These are phyloP conservation scores for Fusarium fracticaudum DNA, from an alignment of 2,329 filamentous ascomycete species.

Conservation along the genomic window DNA sequence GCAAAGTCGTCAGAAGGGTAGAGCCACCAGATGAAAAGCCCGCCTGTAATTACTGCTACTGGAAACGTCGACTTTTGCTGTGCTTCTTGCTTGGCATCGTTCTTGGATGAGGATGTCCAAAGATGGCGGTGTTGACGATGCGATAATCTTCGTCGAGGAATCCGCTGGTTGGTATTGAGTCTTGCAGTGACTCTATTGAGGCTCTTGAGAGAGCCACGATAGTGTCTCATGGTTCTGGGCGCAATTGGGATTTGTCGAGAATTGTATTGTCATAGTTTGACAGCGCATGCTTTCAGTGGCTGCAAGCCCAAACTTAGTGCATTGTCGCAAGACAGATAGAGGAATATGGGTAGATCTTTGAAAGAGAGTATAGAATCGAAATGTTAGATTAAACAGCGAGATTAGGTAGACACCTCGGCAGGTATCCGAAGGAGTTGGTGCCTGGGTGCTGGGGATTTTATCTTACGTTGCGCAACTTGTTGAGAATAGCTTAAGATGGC, in stretches of 20 bases:
- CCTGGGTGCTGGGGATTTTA: conserved; percentile 3
- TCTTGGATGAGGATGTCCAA: conserved; percentile 28
- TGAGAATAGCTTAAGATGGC: conserved; percentile 34
- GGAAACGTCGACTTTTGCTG: conserved; percentile 43
- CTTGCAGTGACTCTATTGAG: conserved; percentile 31
- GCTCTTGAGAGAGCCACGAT: conserved; percentile 36
- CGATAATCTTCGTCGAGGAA: conserved; percentile 27
- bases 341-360: background rate
- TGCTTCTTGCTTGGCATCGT: conserved; percentile 33
- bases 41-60: conserved; percentile 47
- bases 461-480: conserved; percentile 29
- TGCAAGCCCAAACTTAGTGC: conserved; percentile 12
- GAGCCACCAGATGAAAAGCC: conserved; percentile 55
- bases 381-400: background rate
- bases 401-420: background rate
- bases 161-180: conserved; percentile 21
- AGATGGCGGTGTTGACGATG: conserved; percentile 29
- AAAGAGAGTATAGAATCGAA: conserved; percentile 11
- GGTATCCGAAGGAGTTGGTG: background rate
- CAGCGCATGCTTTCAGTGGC: conserved; percentile 29
- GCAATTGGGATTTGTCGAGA: conserved; percentile 15
- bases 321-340: conserved; percentile 8
- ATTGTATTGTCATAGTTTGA: conserved; percentile 16
- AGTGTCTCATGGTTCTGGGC: conserved; percentile 33
- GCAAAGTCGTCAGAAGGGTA: conserved; percentile 57